Evolutionary conservation across 306 rosid genomes (phyloP).

Genomic region (Medicago arabica): DNA sequence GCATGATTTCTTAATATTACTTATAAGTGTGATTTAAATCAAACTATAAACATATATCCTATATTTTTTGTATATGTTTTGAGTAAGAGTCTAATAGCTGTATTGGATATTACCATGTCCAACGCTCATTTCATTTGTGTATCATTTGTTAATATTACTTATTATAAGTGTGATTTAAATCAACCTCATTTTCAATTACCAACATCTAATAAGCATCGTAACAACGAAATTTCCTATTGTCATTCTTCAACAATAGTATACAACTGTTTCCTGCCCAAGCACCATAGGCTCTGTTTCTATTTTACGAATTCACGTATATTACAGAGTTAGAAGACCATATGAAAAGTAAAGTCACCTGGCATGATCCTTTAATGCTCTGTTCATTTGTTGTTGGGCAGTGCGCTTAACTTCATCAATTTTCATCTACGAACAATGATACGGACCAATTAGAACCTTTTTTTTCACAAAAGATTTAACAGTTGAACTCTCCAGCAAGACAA

Average conservation of each 20-base stretch:
- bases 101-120: slow-evolving; percentile 8
- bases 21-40: slow-evolving; percentile 4
- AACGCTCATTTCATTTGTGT: not conserved
- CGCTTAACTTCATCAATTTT: slow-evolving; percentile 94
- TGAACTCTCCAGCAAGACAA: slow-evolving; percentile 24
- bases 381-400: slow-evolving; percentile 95
- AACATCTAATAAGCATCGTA: not conserved
- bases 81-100: not conserved
- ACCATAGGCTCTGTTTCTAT: slow-evolving; percentile 18
- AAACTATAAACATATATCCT: not conserved
- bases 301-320: slow-evolving; percentile 18
- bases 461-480: slow-evolving; percentile 24
- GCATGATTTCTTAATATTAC: slow-evolving; percentile 6
- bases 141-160: slow-evolving; percentile 6
- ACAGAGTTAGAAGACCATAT: slow-evolving; percentile 10
- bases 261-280: slow-evolving; percentile 16
- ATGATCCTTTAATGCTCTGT: slow-evolving; percentile 85
- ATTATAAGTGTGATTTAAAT: slow-evolving; percentile 1
- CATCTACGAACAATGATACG: slow-evolving; percentile 62
- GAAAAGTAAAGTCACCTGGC: slow-evolving; percentile 60
- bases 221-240: not conserved
- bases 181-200: slow-evolving; percentile 8
- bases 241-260: slow-evolving; percentile 8
- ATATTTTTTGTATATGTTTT: not conserved
- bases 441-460: slow-evolving; percentile 33